These are phyloP conservation scores for Dorcoceras hygrometricum DNA, from an alignment of 257 asterid species.

Conservation along the genomic window DNA sequence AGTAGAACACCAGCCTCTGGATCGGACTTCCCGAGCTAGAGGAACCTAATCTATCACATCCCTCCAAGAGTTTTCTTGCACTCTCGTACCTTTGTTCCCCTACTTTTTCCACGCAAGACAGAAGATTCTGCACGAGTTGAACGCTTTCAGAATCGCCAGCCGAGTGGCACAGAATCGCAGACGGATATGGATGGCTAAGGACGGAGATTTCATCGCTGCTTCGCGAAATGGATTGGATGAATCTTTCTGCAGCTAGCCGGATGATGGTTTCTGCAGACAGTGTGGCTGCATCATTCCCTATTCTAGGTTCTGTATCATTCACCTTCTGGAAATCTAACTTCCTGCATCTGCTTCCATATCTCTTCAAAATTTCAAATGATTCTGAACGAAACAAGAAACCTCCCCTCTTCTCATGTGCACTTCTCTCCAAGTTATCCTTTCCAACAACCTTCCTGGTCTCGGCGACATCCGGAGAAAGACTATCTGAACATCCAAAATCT, in stretches of 20 bases:
- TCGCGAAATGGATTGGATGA: conserved; percentile 36
- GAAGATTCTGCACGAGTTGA: conserved; percentile 45
- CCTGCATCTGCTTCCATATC: conserved; percentile 41
- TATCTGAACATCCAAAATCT: conserved; percentile 24
- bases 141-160: conserved; percentile 39
- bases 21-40: conserved; percentile 31
- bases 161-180: conserved; percentile 29
- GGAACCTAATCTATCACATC: conserved; percentile 33
- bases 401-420: conserved; percentile 21
- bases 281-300: neutral
- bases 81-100: conserved; percentile 32
- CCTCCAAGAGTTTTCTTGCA: conserved; percentile 33
- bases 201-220: conserved; percentile 23
- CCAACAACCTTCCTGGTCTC: neutral
- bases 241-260: conserved; percentile 48
- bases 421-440: conserved; percentile 1
- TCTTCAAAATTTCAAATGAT: conserved; percentile 44
- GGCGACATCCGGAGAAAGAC: conserved; percentile 18
- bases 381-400: conserved; percentile 22
- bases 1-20: conserved; percentile 42
- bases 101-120: conserved; percentile 50
- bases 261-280: conserved; percentile 36
- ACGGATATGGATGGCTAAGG: conserved; percentile 37
- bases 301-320: conserved; percentile 10
- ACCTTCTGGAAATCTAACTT: conserved; percentile 28